Evolutionary conservation across 129 eudicot species (phyloP), one percentile per base, ranked within the genome.

Genomic region (Flaveria sonorensis): DNA sequence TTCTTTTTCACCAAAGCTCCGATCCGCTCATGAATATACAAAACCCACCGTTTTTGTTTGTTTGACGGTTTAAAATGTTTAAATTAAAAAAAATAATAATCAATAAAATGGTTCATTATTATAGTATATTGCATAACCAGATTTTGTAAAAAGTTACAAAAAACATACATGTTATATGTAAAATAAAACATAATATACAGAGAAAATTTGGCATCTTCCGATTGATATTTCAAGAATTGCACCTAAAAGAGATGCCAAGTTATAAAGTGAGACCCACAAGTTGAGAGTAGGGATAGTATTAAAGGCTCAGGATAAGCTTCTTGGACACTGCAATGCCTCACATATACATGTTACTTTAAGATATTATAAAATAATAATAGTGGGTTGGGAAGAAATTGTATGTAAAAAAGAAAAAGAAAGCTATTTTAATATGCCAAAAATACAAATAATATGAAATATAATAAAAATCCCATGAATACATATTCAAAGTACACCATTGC

Each of bases 281-380:
- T 77, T 76, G 75, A 46, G 68, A 71, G 85, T 70, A 72, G 71
- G 71, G 47, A n/a, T 55, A 56, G 65, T 57, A 65, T 82, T 74
- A 32, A 63, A 77, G 86, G 79, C 64, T 79, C 65, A 79, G 81
- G 82, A 77, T 77, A 83, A 73, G 75, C 79, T 82, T 82, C 86
- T 82, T 82, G 86, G 86, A 72, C 73, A 71, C 83, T 77, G 86
- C 86, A 82, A 72, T 72, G 20, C 71, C 85, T 72, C 83, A 60
- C 77, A 48, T 18, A 12, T 48, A 14, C 6, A 13, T 57, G 72
- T 79, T 77, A 78, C 82, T 82, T 72, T 18, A 62, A 62, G 86
- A 82, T 82, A 82, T 82, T 73, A 52, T 82, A 77, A 72, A 77
- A 77, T 77, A 82, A 72, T 63, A 40, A 70, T 45, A 76, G 81